These are phyloP conservation scores for Nowakowskiella sp. DNA, from an alignment of 192 early-diverging fungal species.

Conservation along the genomic window DNA sequence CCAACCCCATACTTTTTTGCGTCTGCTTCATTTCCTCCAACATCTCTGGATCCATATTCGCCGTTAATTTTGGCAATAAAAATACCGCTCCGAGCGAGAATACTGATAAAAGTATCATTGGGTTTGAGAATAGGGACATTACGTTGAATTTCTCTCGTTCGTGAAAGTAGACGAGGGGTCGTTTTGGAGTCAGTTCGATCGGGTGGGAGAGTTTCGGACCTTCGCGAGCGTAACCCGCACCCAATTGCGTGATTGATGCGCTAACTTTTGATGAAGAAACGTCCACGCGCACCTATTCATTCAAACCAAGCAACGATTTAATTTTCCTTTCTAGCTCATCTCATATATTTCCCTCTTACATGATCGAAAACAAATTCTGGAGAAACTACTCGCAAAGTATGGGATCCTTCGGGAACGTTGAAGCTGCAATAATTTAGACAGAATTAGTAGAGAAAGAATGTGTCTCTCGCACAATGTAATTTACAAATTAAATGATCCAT, in stretches of 20 bases:
- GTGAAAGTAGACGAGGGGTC: constrained; percentile 18
- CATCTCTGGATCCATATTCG: constrained; percentile 50
- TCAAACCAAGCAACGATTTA: constrained; percentile 3
- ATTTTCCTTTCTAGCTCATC: too few relatives aligned
- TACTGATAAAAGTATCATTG: constrained; percentile 62
- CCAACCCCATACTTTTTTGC: too few relatives aligned
- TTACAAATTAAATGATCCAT: constrained; percentile 31
- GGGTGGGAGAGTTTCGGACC: constrained; percentile 17
- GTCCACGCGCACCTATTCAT: constrained; percentile 14
- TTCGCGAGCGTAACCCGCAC: constrained; percentile 15
- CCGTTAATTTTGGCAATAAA: constrained; percentile 55
- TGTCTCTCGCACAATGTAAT: not conserved
- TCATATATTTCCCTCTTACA: constrained; percentile 8
- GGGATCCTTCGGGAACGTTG: constrained; percentile 28
- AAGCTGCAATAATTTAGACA: constrained; percentile 6
- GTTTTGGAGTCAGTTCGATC: constrained; percentile 10
- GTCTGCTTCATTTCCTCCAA: constrained; percentile 36
- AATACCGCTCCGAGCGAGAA: constrained; percentile 49
- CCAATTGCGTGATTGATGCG: constrained; percentile 14
- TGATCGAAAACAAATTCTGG: constrained; percentile 21
- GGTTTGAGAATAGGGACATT: constrained; percentile 51
- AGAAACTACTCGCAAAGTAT: constrained; percentile 26
- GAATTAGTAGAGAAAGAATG: constrained; percentile 1
- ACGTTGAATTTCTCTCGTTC: constrained; percentile 54
- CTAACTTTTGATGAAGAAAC: constrained; percentile 9